Evolutionary conservation across 176 grass and related monocot genomes (phyloP).

Genomic region (Dendrocalamus sinicus): DNA sequence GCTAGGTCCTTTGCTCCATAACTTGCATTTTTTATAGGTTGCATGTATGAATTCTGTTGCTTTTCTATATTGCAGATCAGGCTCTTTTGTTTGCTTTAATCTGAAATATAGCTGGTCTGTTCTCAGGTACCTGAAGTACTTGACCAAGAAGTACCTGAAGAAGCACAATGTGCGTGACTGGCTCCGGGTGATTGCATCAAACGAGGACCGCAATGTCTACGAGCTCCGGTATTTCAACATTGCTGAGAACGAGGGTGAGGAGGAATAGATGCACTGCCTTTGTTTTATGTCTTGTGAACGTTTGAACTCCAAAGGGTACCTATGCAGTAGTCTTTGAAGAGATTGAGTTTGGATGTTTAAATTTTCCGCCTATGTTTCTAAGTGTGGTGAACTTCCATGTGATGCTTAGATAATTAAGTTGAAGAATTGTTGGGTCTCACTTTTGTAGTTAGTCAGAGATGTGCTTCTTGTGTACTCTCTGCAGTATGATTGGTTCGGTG

Average conservation of each 20-base stretch:
- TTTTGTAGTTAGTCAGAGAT: not conserved
- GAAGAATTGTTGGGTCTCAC: slow-evolving; percentile 24
- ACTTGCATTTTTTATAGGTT: not conserved
- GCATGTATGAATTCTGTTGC: not conserved
- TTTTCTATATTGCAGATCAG: not conserved
- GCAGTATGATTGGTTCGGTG: not conserved
- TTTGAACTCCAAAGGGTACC: slow-evolving; percentile 24
- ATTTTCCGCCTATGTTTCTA: slow-evolving; percentile 17
- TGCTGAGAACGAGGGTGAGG: slow-evolving; percentile 80
- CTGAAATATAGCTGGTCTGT: not conserved
- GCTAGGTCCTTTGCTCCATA: not conserved
- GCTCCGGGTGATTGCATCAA: slow-evolving; percentile 73
- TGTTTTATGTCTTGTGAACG: slow-evolving; percentile 25
- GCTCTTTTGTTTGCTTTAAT: not conserved
- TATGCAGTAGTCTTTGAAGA: slow-evolving; percentile 27
- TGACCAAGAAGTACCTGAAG: slow-evolving; percentile 93
- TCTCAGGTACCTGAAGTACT: slow-evolving; percentile 81
- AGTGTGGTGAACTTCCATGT: slow-evolving; percentile 17
- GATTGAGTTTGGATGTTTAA: slow-evolving; percentile 51
- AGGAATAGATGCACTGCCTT: slow-evolving; percentile 58
- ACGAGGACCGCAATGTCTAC: slow-evolving; percentile 76
- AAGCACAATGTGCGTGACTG: slow-evolving; percentile 92
- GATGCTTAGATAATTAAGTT: slow-evolving; percentile 49
- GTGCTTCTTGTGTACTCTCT: not conserved
- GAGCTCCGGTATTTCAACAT: slow-evolving; percentile 93